These are phyloP conservation scores for Paramarasmius palmivorus DNA, from an alignment of 1,284 basidiomycete genomes.

Conservation along the genomic window DNA sequence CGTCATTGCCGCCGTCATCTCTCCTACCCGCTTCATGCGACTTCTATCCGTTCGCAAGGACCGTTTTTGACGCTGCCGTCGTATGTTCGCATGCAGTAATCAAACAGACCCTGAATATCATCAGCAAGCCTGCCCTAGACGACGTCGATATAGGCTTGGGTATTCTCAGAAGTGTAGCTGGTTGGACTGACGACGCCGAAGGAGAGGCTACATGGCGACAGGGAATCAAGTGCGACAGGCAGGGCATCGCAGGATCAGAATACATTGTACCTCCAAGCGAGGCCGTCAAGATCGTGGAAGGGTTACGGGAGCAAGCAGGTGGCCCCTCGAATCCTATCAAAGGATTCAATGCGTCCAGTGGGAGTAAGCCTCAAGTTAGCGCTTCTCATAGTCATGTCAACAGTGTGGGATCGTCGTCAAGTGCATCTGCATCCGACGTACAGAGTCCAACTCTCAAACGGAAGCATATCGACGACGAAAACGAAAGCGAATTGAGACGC, in stretches of 20 bases:
- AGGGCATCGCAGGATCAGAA: conserved; percentile 11
- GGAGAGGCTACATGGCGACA: conserved; percentile 7
- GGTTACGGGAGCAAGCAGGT: conserved; percentile 50
- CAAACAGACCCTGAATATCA: conserved; percentile 47
- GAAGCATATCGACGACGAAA: conserved; percentile 50
- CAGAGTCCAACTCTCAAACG: conserved; percentile 45
- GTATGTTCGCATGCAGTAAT: conserved; percentile 61
- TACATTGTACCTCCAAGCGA: conserved; percentile 30
- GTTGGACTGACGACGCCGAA: conserved; percentile 9
- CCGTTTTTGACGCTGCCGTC: conserved; percentile 63
- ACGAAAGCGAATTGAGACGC: background rate
- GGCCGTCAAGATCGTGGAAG: conserved; percentile 46
- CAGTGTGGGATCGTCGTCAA: background rate
- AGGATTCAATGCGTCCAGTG: background rate
- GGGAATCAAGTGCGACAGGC: background rate
- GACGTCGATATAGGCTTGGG: conserved; percentile 51
- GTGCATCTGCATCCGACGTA: conserved; percentile 14
- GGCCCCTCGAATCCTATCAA: conserved; percentile 3
- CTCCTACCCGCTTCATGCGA: conserved; percentile 46
- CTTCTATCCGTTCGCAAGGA: conserved; percentile 60
- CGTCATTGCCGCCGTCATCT: conserved; percentile 13
- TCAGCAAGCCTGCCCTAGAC: conserved; percentile 47
- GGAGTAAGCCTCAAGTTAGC: background rate
- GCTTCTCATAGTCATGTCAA: background rate
- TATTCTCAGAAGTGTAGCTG: conserved; percentile 35